Evolutionary conservation across 139 green algal genomes (phyloP), one percentile per base, ranked within the genome.

Genomic region (Chlamydomonas urium): DNA sequence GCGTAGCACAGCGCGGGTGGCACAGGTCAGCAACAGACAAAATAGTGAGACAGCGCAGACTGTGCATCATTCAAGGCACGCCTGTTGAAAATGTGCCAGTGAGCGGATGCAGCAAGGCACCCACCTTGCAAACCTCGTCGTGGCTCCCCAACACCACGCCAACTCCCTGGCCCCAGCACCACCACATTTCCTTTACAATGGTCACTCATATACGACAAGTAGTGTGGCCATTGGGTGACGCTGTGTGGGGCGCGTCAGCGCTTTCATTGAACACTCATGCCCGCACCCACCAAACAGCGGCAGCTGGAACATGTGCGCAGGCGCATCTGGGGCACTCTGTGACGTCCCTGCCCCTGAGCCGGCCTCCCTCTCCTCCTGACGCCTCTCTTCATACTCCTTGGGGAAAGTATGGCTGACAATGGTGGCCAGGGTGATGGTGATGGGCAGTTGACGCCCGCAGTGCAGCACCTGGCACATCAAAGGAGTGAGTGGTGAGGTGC

Each of bases 361-460:
- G 14, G 42, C 14, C 8, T 14, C 42, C 14, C 42, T 24, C 63
- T 71, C 77, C 77, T 93, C 84, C 3, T 4, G 0, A 28, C 61
- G 29, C 26, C 91, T 76, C 29, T 82, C 75, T 17, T 76, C 82
- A 59, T 90, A 91, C 74, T 97, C 90, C 28, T 72, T 26, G 14
- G 88, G 82, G 59, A 94, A 97, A 29, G 50, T 59, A 17, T 69
- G 68, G 37, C 72, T n/a, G 37, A 96, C 66, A 36, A 97, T 81
- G 71, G 73, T 84, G 24, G 84, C 74, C 2, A 98, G 82, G 0
- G 81, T 85, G 26, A 92, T 61, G 5, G 83, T 90, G 1, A 94
- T 74, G 2, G 87, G 83, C 69, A 94, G 74, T 36, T 87, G 56
- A 35, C 66, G 60, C 14, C 65, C 68, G 3, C 83, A 66, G 56